Base-by-base conservation (phyloP, 495 filamentous ascomycete genomes). In the Jackrogersella multiformis region DNA sequence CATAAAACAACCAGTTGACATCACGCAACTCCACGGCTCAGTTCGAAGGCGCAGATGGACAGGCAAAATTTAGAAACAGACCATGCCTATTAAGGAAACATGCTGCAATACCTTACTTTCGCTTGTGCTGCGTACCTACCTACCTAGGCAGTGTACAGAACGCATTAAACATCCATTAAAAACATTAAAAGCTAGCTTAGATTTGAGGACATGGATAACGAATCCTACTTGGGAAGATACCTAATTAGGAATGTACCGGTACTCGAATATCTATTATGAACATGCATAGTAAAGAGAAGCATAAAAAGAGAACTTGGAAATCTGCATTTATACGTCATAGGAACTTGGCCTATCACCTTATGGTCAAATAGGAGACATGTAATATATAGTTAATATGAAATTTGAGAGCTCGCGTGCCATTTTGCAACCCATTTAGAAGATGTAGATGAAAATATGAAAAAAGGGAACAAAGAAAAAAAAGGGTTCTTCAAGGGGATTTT, bases 1-100 rank as follows among this genome's bases (percentile, higher is more conserved):
- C 12, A 21, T 53, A 36, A 21, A 52, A 35, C 8, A 34, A 21
- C 21, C 16, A n/a, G n/a, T n/a, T n/a, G n/a, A n/a, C n/a, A n/a
- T 28, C 36, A 41, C 36, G 42, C 21, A 49, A 12, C 18, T 54
- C 15, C 41, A 46, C 28, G 12, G 39, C 24, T 45, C 28, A 45
- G 39, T 34, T 21, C 28, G 36, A 52, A 44, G 15, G 58, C 46
- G 51, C 41, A 56, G 32, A 12, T 44, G 56, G 58, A 54, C 46
- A 46, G 60, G 60, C 60, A 60, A 63, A 60, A 35, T 51, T 60
- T 60, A 64, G 60, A 69, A 64, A 59, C 60, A 64, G 15, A 38
- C 66, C 53, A 55, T 49, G 34, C 59, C 54, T 7, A 15, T 38
- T 48, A 10, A 18, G 56, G 60, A 30, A 54, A 23, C 34, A 36